Evolutionary conservation across 2,329 filamentous ascomycete species (phyloP), one percentile per base, ranked within the genome.

Genomic region (Neonectria faginata): DNA sequence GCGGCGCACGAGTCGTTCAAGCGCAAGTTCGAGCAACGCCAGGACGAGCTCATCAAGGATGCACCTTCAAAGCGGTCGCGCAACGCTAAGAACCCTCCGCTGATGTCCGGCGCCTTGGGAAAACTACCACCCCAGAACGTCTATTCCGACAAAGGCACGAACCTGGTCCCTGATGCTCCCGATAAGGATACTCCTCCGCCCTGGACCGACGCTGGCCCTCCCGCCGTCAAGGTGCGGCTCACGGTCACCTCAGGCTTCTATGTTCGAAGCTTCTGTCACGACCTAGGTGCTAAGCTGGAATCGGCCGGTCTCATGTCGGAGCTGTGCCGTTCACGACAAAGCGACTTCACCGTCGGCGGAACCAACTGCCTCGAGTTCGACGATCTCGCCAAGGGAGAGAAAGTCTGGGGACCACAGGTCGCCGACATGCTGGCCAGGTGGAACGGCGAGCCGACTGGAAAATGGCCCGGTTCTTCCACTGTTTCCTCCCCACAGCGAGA

Each of bases 231-330:
- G 75, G 88, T 99, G 64, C 90, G 92, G 62, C 93, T 99, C 88
- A 97, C 92, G 0, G 95, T 97, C 56, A 94, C 94, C 2, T 97
- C 94, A 0, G 96, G 96, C 42, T 99, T 97, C 84, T 99, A 99
- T 78, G 94, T 99, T 14, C 91, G 96, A 67, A 97, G 92, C 62
- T 89, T 99, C 71, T 94, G 93, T 73, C 94, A 98, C 76, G 96
- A 99, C 74, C 85, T 99, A 3, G 96, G 95, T 22, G 84, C 89
- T 69, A 93, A 93, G 70, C 85, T 97, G 14, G 89, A 88, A 57
- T 97, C 93, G 12, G 89, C 92, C 25, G 96, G 87, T 36, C 85
- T 96, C 69, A 98, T 99, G 95, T 89, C 92, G 22, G 89, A 92
- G 71, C 87, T 99, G 20, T 86, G 91, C 61, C 90, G 96, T 59